phyloP scores from a whole-genome alignment of 192 early-diverging fungal genomes.

The Backusella tuberculispora region DNA sequence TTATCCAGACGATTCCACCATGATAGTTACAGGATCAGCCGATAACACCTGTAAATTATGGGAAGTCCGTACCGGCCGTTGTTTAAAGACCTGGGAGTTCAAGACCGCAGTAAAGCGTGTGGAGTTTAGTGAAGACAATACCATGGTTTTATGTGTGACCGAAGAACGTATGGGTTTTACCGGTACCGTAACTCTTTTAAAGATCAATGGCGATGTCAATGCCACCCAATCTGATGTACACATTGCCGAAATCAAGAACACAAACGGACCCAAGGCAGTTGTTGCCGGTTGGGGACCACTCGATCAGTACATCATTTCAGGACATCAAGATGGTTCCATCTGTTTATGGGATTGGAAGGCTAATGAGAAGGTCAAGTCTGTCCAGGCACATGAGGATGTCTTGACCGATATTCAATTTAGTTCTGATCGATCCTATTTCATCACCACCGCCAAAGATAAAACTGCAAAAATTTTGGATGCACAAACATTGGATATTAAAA shows the following conservation, averaged over 20 bases:
- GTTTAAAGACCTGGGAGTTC: constrained; percentile 90
- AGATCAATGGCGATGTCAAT: constrained; percentile 62
- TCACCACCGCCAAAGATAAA: constrained; percentile 95
- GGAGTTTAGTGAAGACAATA: constrained; percentile 88
- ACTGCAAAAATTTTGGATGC: constrained; percentile 87
- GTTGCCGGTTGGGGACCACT: constrained; percentile 91
- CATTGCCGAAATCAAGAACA: constrained; percentile 63
- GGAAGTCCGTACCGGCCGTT: constrained; percentile 86
- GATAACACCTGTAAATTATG: constrained; percentile 92
- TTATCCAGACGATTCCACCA: constrained; percentile 63
- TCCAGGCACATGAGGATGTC: constrained; percentile 67
- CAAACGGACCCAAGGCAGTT: constrained; percentile 84
- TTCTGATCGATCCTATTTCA: constrained; percentile 87
- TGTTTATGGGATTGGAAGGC: constrained; percentile 85
- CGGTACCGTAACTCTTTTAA: constrained; percentile 81
- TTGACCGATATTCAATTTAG: constrained; percentile 96
- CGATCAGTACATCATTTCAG: constrained; percentile 91
- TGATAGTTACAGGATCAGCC: constrained; percentile 87
- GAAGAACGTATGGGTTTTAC: constrained; percentile 94
- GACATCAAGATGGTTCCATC: constrained; percentile 92
- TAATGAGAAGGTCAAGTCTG: constrained; percentile 66
- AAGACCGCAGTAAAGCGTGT: constrained; percentile 90
- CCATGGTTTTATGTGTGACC: constrained; percentile 86
- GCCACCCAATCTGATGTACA: constrained; percentile 79
- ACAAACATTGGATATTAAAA: constrained; percentile 80